These are phyloP conservation scores for Omphalotus olearius DNA, from an alignment of 1,284 basidiomycete species.

Conservation along the genomic window DNA sequence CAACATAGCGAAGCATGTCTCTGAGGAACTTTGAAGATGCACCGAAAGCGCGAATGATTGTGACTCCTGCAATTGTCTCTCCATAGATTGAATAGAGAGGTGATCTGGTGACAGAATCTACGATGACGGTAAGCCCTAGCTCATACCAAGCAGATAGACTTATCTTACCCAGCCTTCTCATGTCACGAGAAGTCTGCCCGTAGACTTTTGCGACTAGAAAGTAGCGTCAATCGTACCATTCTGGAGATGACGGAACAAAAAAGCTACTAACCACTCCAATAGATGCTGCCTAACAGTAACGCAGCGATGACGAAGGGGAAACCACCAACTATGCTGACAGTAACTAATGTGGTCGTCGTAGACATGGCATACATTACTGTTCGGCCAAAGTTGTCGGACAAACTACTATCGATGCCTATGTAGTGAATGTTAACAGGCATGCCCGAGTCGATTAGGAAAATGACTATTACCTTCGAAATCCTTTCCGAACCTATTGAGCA, in stretches of 20 bases:
- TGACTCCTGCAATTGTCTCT: slow-evolving; percentile 86
- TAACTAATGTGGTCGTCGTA: slow-evolving; percentile 62
- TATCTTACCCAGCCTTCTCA: slow-evolving; percentile 73
- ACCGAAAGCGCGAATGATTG: slow-evolving; percentile 86
- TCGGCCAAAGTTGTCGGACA: slow-evolving; percentile 84
- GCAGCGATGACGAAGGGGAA: slow-evolving; percentile 65
- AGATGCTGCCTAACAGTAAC: slow-evolving; percentile 56
- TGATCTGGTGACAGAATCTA: slow-evolving; percentile 85
- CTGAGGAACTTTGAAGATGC: slow-evolving; percentile 82
- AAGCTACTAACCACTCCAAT: slow-evolving; percentile 58
- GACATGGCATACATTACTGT: slow-evolving; percentile 61
- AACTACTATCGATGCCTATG: slow-evolving; percentile 78
- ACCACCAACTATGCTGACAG: slow-evolving; percentile 83
- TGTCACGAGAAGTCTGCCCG: slow-evolving; percentile 84
- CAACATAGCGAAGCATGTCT: slow-evolving; percentile 82
- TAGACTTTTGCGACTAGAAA: slow-evolving; percentile 60
- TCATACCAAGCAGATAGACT: neutral
- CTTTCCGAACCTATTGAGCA: slow-evolving; percentile 90
- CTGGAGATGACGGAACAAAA: neutral
- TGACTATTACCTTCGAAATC: slow-evolving; percentile 79
- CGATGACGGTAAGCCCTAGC: neutral
- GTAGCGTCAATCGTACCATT: slow-evolving; percentile 4
- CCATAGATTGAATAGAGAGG: slow-evolving; percentile 91
- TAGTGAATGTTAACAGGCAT: slow-evolving; percentile 1
- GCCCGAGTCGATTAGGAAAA: neutral